Evolutionary conservation across 306 rosid genomes (phyloP), one percentile per base, ranked within the genome.

Genomic region (Vachellia pachyceras): DNA sequence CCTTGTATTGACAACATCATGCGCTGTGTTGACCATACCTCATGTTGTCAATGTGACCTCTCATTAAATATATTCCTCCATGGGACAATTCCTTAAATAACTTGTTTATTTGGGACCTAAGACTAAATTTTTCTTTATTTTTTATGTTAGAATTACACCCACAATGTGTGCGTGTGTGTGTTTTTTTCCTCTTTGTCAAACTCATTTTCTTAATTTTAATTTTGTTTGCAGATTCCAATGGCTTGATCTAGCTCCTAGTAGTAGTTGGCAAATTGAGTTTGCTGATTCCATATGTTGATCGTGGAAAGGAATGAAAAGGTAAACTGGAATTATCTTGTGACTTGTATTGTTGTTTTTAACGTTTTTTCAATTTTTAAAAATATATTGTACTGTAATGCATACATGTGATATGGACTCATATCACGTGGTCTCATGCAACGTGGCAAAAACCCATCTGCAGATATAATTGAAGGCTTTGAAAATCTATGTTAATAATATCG

Each of bases 381-480:
- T 29, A 29, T 29, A 29, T 29, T 29, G 33, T 29, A 29, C 1
- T 29, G 33, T 29, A 29, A 47, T 55, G 17, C 6, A 3, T 18
- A 2, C 6, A 10, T 29, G 2, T 79, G 81, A 66, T 52, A 47
- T 77, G 64, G 89, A 86, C 84, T 79, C 84, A 39, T 50, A 50
- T 80, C 87, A 77, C 69, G 76, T 77, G 82, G 79, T 67, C 14
- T 46, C 83, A 73, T 67, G 89, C 76, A 73, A 86, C 83, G 84
- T 79, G 81, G 77, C 74, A 37, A 79, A 60, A 65, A 69, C 63
- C 46, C 25, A 44, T 69, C 37, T 69, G 55, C 40, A 22, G 9
- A 18, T 60, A 54, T 9, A 54, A 54, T 20, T 57, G 8, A 54
- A 39, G 49, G 52, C 22, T 60, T 60, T 76, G 58, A 41, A 76